Evolutionary conservation across 2,329 filamentous ascomycete genomes (phyloP).

Genomic region (Pseudopyricularia javanii): DNA sequence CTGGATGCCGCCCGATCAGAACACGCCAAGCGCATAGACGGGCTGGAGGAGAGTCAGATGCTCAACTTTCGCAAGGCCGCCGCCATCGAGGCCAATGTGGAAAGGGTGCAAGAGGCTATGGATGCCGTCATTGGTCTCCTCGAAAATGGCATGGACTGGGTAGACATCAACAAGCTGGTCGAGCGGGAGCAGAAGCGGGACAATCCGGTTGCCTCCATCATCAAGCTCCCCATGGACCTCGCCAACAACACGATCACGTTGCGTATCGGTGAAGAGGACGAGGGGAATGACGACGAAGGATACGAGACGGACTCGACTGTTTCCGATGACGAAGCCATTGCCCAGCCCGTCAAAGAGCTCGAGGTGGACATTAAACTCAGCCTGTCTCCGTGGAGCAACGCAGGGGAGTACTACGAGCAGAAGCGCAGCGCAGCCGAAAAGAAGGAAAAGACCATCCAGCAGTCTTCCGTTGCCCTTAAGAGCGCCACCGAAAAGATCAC

Average conservation of each 20-base stretch:
- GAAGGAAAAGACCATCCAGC: constrained; percentile 72
- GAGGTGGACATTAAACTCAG: constrained; percentile 75
- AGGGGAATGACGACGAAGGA: constrained; percentile 33
- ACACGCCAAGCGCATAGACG: constrained; percentile 74
- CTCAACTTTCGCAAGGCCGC: constrained; percentile 79
- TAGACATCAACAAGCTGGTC: constrained; percentile 77
- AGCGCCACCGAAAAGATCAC: constrained; percentile 82
- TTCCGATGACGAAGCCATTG: constrained; percentile 36
- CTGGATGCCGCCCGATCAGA: constrained; percentile 75
- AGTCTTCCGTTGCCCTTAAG: constrained; percentile 73
- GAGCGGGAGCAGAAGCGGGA: constrained; percentile 70
- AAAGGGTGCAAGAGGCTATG: constrained; percentile 84
- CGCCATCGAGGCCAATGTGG: constrained; percentile 81
- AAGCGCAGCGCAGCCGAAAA: constrained; percentile 75
- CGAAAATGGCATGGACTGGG: constrained; percentile 93
- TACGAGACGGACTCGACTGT: constrained; percentile 55
- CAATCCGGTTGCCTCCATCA: constrained; percentile 78
- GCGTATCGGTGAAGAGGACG: constrained; percentile 50
- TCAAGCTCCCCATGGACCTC: constrained; percentile 77
- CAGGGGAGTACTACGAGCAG: constrained; percentile 83
- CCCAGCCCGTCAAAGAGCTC: constrained; percentile 35
- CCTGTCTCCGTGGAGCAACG: constrained; percentile 78
- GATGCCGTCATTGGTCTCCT: constrained; percentile 89
- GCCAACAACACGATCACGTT: constrained; percentile 83
- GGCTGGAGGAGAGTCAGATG: constrained; percentile 68